Conservation (phyloP, 2,329 filamentous ascomycete genomes). For the Calonectria fujianensis region DNA sequence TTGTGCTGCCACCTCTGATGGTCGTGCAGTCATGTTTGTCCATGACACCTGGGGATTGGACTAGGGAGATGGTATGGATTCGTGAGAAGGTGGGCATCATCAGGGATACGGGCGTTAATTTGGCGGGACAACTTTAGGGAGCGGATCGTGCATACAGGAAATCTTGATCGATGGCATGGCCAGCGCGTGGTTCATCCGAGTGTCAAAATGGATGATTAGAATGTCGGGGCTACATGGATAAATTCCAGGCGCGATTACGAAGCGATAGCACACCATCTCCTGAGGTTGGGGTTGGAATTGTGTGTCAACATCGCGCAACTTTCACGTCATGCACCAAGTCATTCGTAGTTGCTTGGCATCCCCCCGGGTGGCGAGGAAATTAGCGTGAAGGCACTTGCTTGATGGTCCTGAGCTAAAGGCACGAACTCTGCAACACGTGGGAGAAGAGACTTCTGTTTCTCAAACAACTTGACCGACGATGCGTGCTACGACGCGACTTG, state of each 20-base stretch:
- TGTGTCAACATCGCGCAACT: not conserved
- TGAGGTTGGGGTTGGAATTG: not conserved
- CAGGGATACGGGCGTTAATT: constrained; percentile 15
- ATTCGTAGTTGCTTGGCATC: not conserved
- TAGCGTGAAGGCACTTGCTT: not conserved
- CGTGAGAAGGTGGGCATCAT: constrained; percentile 17
- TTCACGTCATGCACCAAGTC: not conserved
- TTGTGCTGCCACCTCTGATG: constrained; percentile 26
- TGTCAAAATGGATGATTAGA: not conserved
- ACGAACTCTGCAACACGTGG: not conserved
- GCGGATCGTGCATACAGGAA: too few relatives aligned
- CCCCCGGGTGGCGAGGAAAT: too few relatives aligned
- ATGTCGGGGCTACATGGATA: not conserved
- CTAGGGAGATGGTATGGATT: constrained; percentile 24
- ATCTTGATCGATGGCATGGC: not conserved
- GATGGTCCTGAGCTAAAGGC: not conserved
- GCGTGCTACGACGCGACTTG: constrained; percentile 1
- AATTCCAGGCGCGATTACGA: not conserved
- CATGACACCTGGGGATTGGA: not conserved
- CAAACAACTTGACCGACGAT: not conserved
- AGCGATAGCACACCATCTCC: not conserved
- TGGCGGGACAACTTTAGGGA: constrained; percentile 16
- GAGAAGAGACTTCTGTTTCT: not conserved
- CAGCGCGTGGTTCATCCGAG: not conserved
- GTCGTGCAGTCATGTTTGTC: constrained; percentile 20